These are phyloP conservation scores for Pleurotus eryngii DNA, from an alignment of 768 basidiomycete genomes.

Conservation along the genomic window DNA sequence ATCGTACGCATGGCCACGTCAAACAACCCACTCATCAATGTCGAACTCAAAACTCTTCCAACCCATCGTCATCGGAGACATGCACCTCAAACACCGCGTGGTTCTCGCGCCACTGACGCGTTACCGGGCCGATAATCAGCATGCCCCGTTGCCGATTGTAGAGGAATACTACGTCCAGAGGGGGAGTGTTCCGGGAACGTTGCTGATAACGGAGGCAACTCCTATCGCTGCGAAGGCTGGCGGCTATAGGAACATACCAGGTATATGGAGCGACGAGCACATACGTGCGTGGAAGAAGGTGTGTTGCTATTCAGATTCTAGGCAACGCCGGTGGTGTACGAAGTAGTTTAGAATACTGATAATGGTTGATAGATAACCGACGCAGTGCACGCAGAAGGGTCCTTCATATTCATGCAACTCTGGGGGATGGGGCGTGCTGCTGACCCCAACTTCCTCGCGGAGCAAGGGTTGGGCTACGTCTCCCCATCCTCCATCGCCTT, in stretches of 20 bases:
- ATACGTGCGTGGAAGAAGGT: conserved; percentile 51
- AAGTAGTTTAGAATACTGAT: conserved; percentile 10
- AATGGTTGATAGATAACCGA: conserved; percentile 9
- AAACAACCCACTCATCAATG: background rate
- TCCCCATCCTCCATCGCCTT: conserved; percentile 23
- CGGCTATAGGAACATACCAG: conserved; percentile 36
- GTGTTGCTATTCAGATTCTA: too few relatives aligned
- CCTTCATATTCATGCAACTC: conserved; percentile 43
- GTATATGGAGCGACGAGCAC: conserved; percentile 50
- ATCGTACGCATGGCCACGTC: too few relatives aligned
- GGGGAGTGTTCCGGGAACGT: conserved; percentile 31
- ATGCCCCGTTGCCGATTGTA: conserved; percentile 27
- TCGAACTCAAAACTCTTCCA: conserved; percentile 22
- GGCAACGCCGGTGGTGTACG: too few relatives aligned
- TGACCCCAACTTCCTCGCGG: conserved; percentile 16
- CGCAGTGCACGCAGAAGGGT: conserved; percentile 18
- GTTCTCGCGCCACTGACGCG: conserved; percentile 35
- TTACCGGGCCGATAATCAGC: conserved; percentile 16
- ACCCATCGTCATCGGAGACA: conserved; percentile 26
- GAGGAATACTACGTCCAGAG: conserved; percentile 36
- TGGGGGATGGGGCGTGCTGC: conserved; percentile 45
- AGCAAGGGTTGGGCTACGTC: conserved; percentile 23
- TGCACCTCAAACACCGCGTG: conserved; percentile 29
- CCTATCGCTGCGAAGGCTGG: conserved; percentile 28
- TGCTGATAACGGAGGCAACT: conserved; percentile 46